phyloP scores from a whole-genome alignment of 495 filamentous ascomycete species.

The Neurospora sp. region DNA sequence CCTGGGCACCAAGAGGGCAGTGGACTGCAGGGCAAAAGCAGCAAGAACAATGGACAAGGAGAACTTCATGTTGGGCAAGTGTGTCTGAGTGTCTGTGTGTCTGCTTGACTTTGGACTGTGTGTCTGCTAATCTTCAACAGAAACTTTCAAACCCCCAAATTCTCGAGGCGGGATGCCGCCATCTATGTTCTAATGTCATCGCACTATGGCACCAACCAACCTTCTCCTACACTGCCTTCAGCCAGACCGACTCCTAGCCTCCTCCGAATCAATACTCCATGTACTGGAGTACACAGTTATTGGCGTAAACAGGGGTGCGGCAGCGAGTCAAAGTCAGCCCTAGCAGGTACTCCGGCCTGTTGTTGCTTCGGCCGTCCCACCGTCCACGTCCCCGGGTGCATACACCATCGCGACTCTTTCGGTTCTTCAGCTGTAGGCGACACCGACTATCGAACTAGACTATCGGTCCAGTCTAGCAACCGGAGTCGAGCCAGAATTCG shows the following conservation, averaged over 20 bases:
- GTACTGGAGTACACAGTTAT: neutral
- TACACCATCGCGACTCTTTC: neutral
- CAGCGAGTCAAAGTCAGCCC: neutral
- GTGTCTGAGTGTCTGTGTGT: neutral
- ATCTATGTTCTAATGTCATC: neutral
- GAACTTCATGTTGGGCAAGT: conserved; percentile 4
- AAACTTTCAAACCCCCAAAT: neutral
- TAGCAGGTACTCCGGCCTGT: neutral
- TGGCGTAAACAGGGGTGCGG: neutral
- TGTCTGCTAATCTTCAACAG: neutral
- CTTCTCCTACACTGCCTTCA: neutral
- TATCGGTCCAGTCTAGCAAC: neutral
- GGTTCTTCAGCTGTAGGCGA: neutral
- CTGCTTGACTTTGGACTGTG: neutral
- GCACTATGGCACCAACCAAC: neutral
- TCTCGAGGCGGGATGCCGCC: neutral
- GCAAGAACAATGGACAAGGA: neutral
- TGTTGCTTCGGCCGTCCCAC: neutral
- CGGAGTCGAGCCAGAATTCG: neutral
- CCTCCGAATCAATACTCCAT: neutral
- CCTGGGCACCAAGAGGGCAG: neutral
- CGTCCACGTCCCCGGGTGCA: neutral
- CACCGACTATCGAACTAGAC: neutral
- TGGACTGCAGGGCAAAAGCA: neutral
- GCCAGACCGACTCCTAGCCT: neutral